Percentiles rank a stretch among this genome's conserved stretches.
Evolutionary conservation across 1,284 basidiomycete species (phyloP).

Genomic region (Paramarasmius palmivorus): DNA sequence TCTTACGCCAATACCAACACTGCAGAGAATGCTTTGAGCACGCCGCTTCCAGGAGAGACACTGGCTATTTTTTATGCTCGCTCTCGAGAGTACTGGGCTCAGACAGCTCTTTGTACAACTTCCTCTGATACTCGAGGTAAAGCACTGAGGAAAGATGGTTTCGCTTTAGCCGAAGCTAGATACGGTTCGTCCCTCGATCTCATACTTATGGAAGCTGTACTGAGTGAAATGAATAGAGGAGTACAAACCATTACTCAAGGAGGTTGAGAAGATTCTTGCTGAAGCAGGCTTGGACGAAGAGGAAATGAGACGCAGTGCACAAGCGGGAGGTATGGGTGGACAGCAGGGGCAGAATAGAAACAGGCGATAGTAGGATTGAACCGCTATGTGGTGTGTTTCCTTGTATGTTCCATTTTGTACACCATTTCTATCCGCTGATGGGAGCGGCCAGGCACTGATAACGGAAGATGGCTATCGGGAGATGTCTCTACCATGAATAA

Average conservation of each 20-base stretch:
- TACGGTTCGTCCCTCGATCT: slow-evolving; percentile 40
- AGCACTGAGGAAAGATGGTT: slow-evolving; percentile 77
- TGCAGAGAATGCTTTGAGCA: slow-evolving; percentile 76
- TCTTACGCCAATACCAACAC: slow-evolving; percentile 68
- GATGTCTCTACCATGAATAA: no score
- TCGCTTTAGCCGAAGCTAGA: slow-evolving; percentile 67
- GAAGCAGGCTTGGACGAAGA: slow-evolving; percentile 89
- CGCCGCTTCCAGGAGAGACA: slow-evolving; percentile 88
- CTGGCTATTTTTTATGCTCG: slow-evolving; percentile 85
- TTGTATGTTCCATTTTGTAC: no score
- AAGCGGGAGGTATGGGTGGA: slow-evolving; percentile 33
- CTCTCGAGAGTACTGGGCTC: slow-evolving; percentile 82
- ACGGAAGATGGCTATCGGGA: no score
- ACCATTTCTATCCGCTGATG: no score
- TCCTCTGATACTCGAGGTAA: slow-evolving; percentile 70
- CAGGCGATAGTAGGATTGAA: slow-evolving; percentile 38
- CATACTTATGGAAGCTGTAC: neutral
- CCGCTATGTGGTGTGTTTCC: no score
- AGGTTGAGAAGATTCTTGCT: slow-evolving; percentile 82
- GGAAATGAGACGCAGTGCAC: slow-evolving; percentile 63
- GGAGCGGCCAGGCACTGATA: no score
- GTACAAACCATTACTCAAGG: slow-evolving; percentile 79
- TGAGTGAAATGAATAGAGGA: slow-evolving; percentile 38
- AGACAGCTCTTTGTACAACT: slow-evolving; percentile 62
- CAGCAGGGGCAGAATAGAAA: slow-evolving; percentile 50